Evolutionary conservation across 306 rosid species (phyloP).

Genomic region (Lathyrus tuberosus): DNA sequence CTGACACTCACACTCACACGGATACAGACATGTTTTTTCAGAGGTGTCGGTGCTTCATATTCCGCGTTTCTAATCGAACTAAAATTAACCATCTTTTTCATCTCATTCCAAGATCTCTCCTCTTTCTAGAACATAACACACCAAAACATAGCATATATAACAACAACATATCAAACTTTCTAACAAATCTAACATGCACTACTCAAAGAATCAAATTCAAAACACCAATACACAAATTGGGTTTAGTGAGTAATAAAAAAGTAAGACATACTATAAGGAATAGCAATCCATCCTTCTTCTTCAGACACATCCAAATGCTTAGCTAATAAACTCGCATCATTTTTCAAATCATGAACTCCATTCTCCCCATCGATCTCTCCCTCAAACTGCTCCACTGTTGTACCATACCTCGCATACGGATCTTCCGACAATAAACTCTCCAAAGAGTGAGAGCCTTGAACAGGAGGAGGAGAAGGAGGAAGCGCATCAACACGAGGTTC

Average conservation of each 20-base stretch:
- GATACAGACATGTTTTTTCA: too few species aligned
- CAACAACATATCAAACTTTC: background rate
- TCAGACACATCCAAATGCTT: constrained; percentile 83
- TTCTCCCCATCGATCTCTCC: constrained; percentile 57
- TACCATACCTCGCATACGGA: constrained; percentile 45
- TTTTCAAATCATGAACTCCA: constrained; percentile 46
- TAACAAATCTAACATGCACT: background rate
- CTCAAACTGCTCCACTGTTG: constrained; percentile 45
- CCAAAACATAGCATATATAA: background rate
- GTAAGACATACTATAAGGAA: constrained; percentile 74
- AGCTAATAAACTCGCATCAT: constrained; percentile 44
- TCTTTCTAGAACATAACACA: constrained; percentile 9
- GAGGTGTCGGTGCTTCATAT: too few species aligned
- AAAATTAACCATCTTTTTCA: background rate
- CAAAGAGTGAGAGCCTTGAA: constrained; percentile 45
- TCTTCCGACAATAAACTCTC: constrained; percentile 69
- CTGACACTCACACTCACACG: too few species aligned
- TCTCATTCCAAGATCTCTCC: background rate
- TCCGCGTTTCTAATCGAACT: background rate
- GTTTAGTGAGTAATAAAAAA: background rate
- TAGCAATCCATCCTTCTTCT: constrained; percentile 88
- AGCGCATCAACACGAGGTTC: constrained; percentile 45
- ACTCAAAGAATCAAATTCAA: background rate
- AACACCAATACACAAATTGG: background rate
- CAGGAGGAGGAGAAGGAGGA: constrained; percentile 13